These are phyloP conservation scores for Starmerella lactis-condensi DNA, from an alignment of 805 yeast genomes.

Conservation along the genomic window DNA sequence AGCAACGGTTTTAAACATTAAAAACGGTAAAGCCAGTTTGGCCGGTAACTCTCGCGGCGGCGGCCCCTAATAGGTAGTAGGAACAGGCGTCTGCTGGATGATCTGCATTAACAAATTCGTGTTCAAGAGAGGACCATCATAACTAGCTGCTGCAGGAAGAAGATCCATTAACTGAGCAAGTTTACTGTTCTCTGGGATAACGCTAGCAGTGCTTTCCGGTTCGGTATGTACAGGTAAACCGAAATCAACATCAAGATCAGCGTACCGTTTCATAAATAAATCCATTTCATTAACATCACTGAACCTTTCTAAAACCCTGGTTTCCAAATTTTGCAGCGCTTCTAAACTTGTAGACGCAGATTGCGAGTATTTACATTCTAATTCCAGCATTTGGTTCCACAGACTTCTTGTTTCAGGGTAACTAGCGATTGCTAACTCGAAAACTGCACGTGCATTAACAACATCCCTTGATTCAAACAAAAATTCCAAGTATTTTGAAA, in stretches of 20 bases:
- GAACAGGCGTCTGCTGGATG: too few relatives aligned
- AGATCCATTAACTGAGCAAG: slow-evolving; percentile 6
- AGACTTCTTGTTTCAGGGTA: slow-evolving; percentile 27
- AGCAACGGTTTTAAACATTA: slow-evolving; percentile 18
- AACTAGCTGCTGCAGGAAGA: slow-evolving; percentile 13
- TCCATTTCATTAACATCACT: slow-evolving; percentile 36
- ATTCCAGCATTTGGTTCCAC: slow-evolving; percentile 41
- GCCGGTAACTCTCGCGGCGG: too few relatives aligned
- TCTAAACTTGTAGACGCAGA: slow-evolving; percentile 37
- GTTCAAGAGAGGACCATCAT: slow-evolving; percentile 16
- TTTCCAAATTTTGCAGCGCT: slow-evolving; percentile 47
- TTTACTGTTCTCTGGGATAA: not conserved
- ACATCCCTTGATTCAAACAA: slow-evolving; percentile 51
- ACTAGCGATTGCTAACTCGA: slow-evolving; percentile 59
- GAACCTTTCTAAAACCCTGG: slow-evolving; percentile 45
- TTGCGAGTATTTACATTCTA: slow-evolving; percentile 37
- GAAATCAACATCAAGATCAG: not conserved
- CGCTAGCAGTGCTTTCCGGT: too few relatives aligned
- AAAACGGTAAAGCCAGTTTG: slow-evolving; percentile 16
- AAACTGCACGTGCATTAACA: slow-evolving; percentile 57
- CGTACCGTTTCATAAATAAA: slow-evolving; percentile 19
- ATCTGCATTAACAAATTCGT: slow-evolving; percentile 10
- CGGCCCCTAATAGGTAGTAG: too few relatives aligned
- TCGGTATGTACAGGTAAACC: not conserved
- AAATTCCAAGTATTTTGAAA: slow-evolving; percentile 53